These are phyloP conservation scores for Ormosia emarginata DNA, from an alignment of 306 rosid species.

Conservation along the genomic window DNA sequence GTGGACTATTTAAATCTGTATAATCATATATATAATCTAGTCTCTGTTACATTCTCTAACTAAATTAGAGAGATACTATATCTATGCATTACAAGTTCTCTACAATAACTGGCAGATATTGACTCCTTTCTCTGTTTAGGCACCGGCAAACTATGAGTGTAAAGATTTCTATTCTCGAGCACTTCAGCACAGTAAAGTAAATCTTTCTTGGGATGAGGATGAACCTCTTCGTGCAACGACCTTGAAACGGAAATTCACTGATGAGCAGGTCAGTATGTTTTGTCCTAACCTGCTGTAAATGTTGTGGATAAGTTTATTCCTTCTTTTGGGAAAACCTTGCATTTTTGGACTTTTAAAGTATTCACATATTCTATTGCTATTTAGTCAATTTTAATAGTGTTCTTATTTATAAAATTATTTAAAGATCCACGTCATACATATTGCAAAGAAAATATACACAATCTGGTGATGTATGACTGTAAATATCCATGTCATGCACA, in stretches of 20 bases:
- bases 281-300: neutral
- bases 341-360: neutral
- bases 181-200: slow-evolving; percentile 73
- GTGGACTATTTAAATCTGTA: neutral
- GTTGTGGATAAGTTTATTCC: neutral
- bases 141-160: slow-evolving; percentile 62
- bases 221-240: slow-evolving; percentile 71
- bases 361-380: neutral
- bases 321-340: neutral
- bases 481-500: neutral
- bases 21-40: too few relatives aligned
- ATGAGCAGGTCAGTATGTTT: slow-evolving; percentile 62
- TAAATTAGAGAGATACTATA: neutral
- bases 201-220: slow-evolving; percentile 91
- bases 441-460: neutral
- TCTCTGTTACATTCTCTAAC: neutral
- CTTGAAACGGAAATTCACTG: slow-evolving; percentile 65
- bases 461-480: neutral
- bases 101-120: neutral
- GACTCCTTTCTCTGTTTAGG: slow-evolving; percentile 44
- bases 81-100: neutral
- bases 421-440: neutral
- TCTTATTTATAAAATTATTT: neutral
- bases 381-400: neutral
- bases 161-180: slow-evolving; percentile 76